Percentiles rank a stretch among this genome's conserved stretches.
These are phyloP conservation scores for Naganishia randhawae DNA, from an alignment of 768 basidiomycete genomes.

Conservation along the genomic window DNA sequence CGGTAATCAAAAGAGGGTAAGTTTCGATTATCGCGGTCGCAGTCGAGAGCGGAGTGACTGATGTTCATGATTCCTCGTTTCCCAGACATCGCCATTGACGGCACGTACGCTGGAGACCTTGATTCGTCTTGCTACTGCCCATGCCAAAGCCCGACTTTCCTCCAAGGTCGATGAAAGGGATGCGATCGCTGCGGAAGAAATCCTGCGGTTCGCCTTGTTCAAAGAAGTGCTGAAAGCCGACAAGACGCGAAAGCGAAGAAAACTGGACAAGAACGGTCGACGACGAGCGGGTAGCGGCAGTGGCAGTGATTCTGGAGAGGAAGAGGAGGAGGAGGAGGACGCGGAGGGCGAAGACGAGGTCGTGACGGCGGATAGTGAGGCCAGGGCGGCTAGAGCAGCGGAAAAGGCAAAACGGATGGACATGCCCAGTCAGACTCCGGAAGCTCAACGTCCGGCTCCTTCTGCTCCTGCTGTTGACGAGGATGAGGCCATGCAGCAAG, in stretches of 20 bases:
- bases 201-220: conserved; percentile 94
- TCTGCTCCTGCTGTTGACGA: background rate
- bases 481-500: conserved; percentile 22
- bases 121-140: conserved; percentile 95
- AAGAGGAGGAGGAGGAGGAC: conserved; percentile 58
- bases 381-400: conserved; percentile 53
- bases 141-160: conserved; percentile 91
- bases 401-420: conserved; percentile 46
- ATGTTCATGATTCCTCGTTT: conserved; percentile 11
- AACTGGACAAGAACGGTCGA: conserved; percentile 64
- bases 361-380: conserved; percentile 64
- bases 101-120: conserved; percentile 98
- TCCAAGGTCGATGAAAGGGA: conserved; percentile 76
- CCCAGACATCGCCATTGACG: conserved; percentile 89
- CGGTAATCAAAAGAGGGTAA: conserved; percentile 74
- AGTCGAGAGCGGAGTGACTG: background rate
- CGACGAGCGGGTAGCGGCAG: conserved; percentile 47
- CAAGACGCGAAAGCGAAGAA: conserved; percentile 77
- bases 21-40: conserved; percentile 43
- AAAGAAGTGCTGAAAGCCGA: conserved; percentile 86
- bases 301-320: conserved; percentile 55
- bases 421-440: conserved; percentile 9
- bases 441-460: conserved; percentile 1
- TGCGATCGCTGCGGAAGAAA: conserved; percentile 84
- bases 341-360: conserved; percentile 61